Evolutionary conservation across 2,329 filamentous ascomycete genomes (phyloP), one percentile per base, ranked within the genome.

Genomic region (Fonsecaea monophora): DNA sequence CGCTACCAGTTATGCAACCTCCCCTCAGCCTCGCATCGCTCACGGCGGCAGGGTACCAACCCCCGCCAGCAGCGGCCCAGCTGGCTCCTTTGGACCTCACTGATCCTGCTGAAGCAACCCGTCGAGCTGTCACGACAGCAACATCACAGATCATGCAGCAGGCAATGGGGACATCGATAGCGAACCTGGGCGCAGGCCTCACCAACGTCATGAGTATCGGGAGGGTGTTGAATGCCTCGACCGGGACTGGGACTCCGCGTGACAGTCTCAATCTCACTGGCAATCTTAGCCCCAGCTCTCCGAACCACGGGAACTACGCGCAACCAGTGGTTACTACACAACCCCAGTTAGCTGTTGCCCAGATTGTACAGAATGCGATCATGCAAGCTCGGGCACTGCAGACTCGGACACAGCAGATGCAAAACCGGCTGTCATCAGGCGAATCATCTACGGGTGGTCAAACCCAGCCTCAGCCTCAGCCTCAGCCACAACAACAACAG

Each of bases 1-100:
- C 59, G 35, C 77, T 74, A 71, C 69, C 75, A 56, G 76, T 79
- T 40, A 74, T 75, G n/a, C 64, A 77, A 72, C 78, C 78, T 37
- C 56, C 59, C 42, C 75, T 76, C 57, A 72, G 74, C 56, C 5
- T 25, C 76, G 74, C 61, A 72, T 67, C 42, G 37, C 53, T 37
- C 10, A 12, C 45, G 9, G 7, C 45, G 45, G 1, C 45, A 21
- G 30, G 4, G 30, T 32, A 4, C 30, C 60, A 60, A 53, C 35
- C 37, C 8, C 50, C 32, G 37, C 61, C 9, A 48, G n/a, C 60
- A 54, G 18, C 60, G 53, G 18, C 58, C 25, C 66, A 67, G 21
- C 40, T 53, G 32, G 12, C 59, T 4, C 21, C 60, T 8, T 18
- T 34, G 35, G 64, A 18, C 30, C 50, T 40, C 18, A 48, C 40